Evolutionary conservation across 257 asterid genomes (phyloP).

Genomic region (Eustoma russellianum): DNA sequence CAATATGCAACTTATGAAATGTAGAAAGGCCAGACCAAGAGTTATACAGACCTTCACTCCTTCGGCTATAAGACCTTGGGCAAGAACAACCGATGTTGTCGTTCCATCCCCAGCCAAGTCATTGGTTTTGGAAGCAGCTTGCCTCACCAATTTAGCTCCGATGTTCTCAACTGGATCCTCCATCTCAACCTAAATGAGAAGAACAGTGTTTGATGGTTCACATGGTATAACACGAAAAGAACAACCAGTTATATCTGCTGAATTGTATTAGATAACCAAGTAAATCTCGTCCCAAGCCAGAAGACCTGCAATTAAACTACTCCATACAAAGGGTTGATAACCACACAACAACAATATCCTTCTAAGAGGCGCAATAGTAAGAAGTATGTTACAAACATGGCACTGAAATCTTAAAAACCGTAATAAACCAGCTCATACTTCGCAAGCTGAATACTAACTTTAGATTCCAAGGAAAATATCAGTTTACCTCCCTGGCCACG

Average conservation of each 20-base stretch:
- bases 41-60: conserved; percentile 66
- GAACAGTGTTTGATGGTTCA: neutral
- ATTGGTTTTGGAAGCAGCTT: conserved; percentile 96
- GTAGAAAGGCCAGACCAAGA: neutral
- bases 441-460: too few species aligned
- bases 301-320: too few species aligned
- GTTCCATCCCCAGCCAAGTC: conserved; percentile 99
- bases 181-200: conserved; percentile 61
- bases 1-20: too few species aligned
- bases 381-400: neutral
- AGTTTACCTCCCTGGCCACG: conserved; percentile 1
- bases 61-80: conserved; percentile 92
- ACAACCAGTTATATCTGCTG: too few species aligned
- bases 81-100: conserved; percentile 95
- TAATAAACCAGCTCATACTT: too few species aligned
- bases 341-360: neutral
- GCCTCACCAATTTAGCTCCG: conserved; percentile 94
- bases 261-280: too few species aligned
- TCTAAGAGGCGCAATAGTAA: too few species aligned
- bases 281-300: too few species aligned
- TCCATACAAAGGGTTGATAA: too few species aligned
- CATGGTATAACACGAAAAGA: too few species aligned
- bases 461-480: neutral
- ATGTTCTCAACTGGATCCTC: conserved; percentile 96
- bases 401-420: too few species aligned